Evolutionary conservation across 345 rosid genomes (phyloP).

Genomic region (Citrus sp.): DNA sequence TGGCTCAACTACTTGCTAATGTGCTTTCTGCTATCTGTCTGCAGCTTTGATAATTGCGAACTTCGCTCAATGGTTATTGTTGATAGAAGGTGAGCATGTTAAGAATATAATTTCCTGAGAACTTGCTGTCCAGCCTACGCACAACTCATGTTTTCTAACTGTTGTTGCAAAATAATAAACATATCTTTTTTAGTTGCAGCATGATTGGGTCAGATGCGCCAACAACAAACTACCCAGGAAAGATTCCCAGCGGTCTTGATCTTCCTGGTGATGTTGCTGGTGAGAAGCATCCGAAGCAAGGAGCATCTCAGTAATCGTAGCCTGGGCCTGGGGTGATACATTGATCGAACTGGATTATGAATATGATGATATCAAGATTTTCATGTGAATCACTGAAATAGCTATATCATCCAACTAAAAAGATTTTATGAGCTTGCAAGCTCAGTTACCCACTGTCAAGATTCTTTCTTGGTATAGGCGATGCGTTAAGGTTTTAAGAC

Average conservation of each 20-base stretch:
- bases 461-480: neutral
- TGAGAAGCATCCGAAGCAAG: conserved; percentile 18
- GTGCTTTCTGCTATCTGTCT: conserved; percentile 6
- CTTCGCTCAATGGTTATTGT: conserved; percentile 61
- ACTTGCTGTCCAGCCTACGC: neutral
- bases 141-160: neutral
- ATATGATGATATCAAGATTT: neutral
- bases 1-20: neutral
- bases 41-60: conserved; percentile 77
- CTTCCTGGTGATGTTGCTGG: conserved; percentile 52
- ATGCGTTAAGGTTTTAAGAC: neutral
- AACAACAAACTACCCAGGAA: conserved; percentile 53
- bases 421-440: neutral
- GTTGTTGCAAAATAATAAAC: neutral
- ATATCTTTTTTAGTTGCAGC: conserved; percentile 27
- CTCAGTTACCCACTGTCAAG: neutral
- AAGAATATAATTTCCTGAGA: neutral
- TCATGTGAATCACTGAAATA: neutral
- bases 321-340: neutral
- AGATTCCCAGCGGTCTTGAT: conserved; percentile 49
- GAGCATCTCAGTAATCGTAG: neutral
- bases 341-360: neutral
- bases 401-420: neutral
- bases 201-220: conserved; percentile 41
- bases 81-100: conserved; percentile 48